Conservation (phyloP, 352 stramenopile species). For the Pythium pyrilobum region DNA sequence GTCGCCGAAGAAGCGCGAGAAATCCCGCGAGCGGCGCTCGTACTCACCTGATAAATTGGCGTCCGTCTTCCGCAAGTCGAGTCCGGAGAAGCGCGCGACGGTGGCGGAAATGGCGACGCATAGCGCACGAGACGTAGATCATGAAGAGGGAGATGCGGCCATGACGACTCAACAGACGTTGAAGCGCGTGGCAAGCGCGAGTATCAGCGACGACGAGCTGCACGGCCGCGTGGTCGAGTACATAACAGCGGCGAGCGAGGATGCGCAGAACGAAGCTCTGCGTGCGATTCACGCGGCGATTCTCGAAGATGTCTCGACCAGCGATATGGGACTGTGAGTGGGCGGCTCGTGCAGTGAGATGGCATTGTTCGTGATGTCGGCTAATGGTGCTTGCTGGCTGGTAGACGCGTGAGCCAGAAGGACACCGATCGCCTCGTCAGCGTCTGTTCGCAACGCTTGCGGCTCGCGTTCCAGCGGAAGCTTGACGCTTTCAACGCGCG, state of each 20-base stretch:
- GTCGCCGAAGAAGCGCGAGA: constrained; percentile 6
- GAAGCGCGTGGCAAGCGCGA: constrained; percentile 8
- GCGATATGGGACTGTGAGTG: constrained; percentile 9
- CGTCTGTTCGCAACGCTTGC: constrained; percentile 33
- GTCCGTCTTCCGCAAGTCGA: constrained; percentile 9
- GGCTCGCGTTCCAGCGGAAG: constrained; percentile 20
- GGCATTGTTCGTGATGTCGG: not conserved
- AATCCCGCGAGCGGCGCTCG: constrained; percentile 9
- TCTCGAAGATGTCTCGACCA: constrained; percentile 9
- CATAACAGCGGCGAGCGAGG: constrained; percentile 18
- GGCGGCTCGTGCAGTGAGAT: not conserved
- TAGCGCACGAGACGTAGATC: not conserved
- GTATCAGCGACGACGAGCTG: constrained; percentile 24
- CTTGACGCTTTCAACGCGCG: constrained; percentile 35
- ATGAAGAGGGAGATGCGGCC: not conserved
- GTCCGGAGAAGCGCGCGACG: constrained; percentile 10
- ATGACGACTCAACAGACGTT: not conserved
- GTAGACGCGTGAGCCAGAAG: constrained; percentile 18
- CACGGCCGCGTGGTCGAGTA: constrained; percentile 26
- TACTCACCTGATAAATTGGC: constrained; percentile 21
- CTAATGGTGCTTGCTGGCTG: not conserved
- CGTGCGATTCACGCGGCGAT: constrained; percentile 17
- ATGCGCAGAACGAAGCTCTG: constrained; percentile 17
- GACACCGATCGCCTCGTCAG: constrained; percentile 22
- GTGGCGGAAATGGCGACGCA: not conserved